These are phyloP conservation scores for Eutrema salsugineum DNA, from an alignment of 441 rosid genomes.

Conservation along the genomic window DNA sequence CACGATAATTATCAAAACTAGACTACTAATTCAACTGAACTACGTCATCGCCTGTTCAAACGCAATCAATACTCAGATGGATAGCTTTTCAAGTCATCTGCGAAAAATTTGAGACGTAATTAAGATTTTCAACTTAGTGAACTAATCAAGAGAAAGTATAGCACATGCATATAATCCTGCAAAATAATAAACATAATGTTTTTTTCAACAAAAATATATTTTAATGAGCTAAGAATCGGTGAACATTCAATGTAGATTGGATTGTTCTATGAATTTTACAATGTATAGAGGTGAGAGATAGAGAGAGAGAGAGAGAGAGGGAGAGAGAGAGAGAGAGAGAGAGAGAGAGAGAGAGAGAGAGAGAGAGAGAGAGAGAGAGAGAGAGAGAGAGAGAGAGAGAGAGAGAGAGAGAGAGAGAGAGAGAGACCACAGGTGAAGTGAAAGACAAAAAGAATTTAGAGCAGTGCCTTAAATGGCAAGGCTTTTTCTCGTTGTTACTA, in stretches of 20 bases:
- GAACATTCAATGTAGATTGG: neutral
- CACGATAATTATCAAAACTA: no score
- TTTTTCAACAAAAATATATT: neutral
- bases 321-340: neutral
- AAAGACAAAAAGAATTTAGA: constrained; percentile 29
- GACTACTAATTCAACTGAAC: neutral
- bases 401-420: neutral
- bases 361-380: neutral
- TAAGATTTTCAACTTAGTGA: neutral
- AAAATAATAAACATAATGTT: neutral
- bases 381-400: no score
- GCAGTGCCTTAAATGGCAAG: constrained; percentile 24
- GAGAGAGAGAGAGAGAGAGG: no score
- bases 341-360: no score
- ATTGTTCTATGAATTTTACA: neutral
- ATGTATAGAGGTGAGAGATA: neutral
- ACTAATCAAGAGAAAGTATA: neutral
- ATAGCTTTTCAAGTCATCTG: neutral
- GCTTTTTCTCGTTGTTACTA: constrained; percentile 27
- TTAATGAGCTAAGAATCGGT: neutral
- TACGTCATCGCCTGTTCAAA: neutral
- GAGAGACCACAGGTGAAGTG: neutral
- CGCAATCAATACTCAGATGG: neutral
- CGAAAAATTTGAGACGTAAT: neutral
- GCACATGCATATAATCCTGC: neutral